Evolutionary conservation across 2,329 filamentous ascomycete species (phyloP), one percentile per base, ranked within the genome.

Genomic region (Neofusicoccum ribis): DNA sequence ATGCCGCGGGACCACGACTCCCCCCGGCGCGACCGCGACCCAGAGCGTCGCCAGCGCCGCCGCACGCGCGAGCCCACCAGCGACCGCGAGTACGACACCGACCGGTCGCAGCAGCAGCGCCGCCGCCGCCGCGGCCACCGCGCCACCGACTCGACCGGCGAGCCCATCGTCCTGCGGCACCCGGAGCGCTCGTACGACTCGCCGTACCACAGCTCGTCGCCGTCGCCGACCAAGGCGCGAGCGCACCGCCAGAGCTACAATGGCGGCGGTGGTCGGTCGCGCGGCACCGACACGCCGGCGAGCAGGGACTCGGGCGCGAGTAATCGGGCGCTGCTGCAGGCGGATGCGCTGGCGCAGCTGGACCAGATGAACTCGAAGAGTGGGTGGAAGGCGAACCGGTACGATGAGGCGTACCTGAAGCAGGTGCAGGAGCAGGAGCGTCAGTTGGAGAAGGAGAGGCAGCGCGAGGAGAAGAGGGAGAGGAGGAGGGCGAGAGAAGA

Each of bases 311-410:
- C 73, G 17, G 75, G 73, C 37, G 70, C 71, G 5, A 73, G 71
- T 20, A 74, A 70, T 59, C 76, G 76, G 27, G 71, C 71, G 44
- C 74, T 77, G 54, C 69, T 83, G 71, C 87, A 72, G 76, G 80
- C 77, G 67, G 85, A 87, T 70, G 87, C 89, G 5, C 77, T 93
- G 56, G 88, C 88, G 12, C 86, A 88, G 71, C 77, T 93, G 52
- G 85, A 92, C 70, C 82, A 86, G 58, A 78, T 85, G 63, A 89
- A 91, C 75, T 81, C 84, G 31, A 84, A 86, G 68, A 81, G 80
- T 65, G 79, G 79, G 3, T 82, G 78, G 76, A 73, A 73, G 23
- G 74, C 76, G 9, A 77, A 79, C 63, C 77, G 80, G 67, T 78
- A 77, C 56, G 77, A 79, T 63, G 74, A 75, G 34, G 72, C 75